These are phyloP conservation scores for Ceratobasidium papillatum DNA, from an alignment of 1,284 basidiomycete genomes.

Conservation along the genomic window DNA sequence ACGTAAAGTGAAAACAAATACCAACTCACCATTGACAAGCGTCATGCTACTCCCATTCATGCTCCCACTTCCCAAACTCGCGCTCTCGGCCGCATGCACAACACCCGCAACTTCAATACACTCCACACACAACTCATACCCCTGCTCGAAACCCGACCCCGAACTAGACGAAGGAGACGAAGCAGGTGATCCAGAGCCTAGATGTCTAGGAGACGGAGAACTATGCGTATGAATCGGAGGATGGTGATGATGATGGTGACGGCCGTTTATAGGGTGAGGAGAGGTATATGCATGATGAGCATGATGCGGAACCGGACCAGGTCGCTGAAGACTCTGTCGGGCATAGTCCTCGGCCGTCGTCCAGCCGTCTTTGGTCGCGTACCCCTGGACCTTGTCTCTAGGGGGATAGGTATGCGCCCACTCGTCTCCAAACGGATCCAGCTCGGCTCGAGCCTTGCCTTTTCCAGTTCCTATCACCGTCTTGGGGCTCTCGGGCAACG, in stretches of 20 bases:
- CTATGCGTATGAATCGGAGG: constrained; percentile 12
- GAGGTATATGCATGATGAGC: constrained; percentile 20
- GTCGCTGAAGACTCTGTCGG: constrained; percentile 1
- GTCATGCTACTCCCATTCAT: constrained; percentile 24
- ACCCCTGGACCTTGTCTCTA: background rate
- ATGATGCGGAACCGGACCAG: constrained; percentile 42
- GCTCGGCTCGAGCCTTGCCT: constrained; percentile 50
- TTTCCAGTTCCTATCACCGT: constrained; percentile 53
- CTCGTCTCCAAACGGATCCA: constrained; percentile 30
- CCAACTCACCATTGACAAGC: constrained; percentile 12
- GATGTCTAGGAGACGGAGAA: constrained; percentile 34
- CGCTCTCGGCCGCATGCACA: constrained; percentile 69
- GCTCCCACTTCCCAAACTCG: constrained; percentile 18
- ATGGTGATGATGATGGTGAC: background rate
- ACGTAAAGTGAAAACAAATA: background rate
- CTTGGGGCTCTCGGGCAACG: constrained; percentile 33
- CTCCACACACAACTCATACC: constrained; percentile 82
- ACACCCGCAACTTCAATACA: constrained; percentile 83
- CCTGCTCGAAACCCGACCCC: constrained; percentile 53
- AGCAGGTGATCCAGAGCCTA: constrained; percentile 45
- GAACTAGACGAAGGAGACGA: constrained; percentile 52
- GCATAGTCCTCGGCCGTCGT: constrained; percentile 21
- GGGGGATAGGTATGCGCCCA: constrained; percentile 38
- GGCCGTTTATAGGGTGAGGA: constrained; percentile 2
- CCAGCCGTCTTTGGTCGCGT: background rate